Conservation (phyloP, 2,329 filamentous ascomycete species). For the Paecilomyces dactylethromorphus region DNA sequence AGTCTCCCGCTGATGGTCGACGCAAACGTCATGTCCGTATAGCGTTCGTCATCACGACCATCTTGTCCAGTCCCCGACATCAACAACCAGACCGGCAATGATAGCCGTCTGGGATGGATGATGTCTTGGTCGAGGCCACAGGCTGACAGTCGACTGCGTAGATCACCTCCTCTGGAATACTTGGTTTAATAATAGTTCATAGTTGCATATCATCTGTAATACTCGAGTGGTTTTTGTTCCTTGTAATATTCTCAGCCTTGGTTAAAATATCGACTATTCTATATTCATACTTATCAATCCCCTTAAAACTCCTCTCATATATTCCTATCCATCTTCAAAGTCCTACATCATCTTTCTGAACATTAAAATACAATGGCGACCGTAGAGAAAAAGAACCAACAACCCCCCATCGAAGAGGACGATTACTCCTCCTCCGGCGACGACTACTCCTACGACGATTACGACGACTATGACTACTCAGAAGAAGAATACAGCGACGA, state of each 20-base stretch:
- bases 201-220: not conserved
- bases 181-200: not conserved
- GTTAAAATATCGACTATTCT: not conserved
- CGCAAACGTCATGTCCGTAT: not conserved
- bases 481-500: slow-evolving; percentile 8
- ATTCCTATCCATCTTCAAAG: not conserved
- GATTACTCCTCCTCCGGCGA: slow-evolving; percentile 3
- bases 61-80: not conserved
- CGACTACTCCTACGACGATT: slow-evolving; percentile 1
- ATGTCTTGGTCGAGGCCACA: not conserved
- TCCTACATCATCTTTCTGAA: not conserved
- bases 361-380: not conserved
- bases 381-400: not conserved
- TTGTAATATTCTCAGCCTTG: not conserved
- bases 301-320: not conserved
- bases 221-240: not conserved
- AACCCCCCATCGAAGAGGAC: slow-evolving; percentile 3
- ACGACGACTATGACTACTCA: not conserved
- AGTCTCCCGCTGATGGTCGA: not conserved
- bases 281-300: not conserved
- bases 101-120: not conserved
- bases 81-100: not conserved
- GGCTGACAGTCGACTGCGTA: not conserved
- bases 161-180: not conserved
- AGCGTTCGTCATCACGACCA: not conserved